Base-by-base conservation (phyloP, 2,329 filamentous ascomycete genomes). In the Salinomyces thailandicus region DNA sequence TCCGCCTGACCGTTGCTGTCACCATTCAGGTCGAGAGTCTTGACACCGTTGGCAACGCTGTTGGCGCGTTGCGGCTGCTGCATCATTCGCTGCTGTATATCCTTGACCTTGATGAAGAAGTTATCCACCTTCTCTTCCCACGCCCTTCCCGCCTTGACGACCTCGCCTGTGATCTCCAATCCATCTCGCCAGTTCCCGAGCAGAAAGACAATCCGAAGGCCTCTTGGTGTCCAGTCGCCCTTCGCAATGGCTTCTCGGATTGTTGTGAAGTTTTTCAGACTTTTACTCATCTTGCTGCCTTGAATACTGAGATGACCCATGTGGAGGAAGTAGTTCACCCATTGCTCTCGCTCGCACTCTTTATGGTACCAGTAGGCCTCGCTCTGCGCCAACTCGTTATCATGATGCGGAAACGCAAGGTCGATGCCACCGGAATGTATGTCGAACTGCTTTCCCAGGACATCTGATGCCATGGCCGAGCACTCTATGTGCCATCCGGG, bases 401-500 rank as follows among this genome's bases (percentile, higher is more conserved):
- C 87, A 60, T 87, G 87, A 58, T 94, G 87, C 0, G 87, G 86
- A 60, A 94, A 94, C 0, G 81, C 79, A 36, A 96, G 71, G 59
- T 96, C 89, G 42, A 94, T 81, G 39, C 89, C 89, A 18, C 89
- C 87, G 15, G 85, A 93, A 60, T 95, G 89, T 36, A 95, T 84
- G 58, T 96, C 89, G 68, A 96, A 86, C 43, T 79, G 73, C 18
- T 77, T 71, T 4, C 87, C 87, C 1, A 96, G 66, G n/a, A 86
- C 73, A 45, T 87, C 84, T 2, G 83, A 89, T 0, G 87, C 86
- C 89, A 96, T 95, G 12, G 86, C 86, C 1, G 81, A 87, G 75
- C 89, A 95, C 64, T 95, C 87, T 53, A 95, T 95, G 55, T 95
- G 89, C 89, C 89, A 96, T 13, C 89, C 89, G 1, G 89, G 89